Conservation (phyloP, 805 yeast species). For the Yamadazyma akitaensis region DNA sequence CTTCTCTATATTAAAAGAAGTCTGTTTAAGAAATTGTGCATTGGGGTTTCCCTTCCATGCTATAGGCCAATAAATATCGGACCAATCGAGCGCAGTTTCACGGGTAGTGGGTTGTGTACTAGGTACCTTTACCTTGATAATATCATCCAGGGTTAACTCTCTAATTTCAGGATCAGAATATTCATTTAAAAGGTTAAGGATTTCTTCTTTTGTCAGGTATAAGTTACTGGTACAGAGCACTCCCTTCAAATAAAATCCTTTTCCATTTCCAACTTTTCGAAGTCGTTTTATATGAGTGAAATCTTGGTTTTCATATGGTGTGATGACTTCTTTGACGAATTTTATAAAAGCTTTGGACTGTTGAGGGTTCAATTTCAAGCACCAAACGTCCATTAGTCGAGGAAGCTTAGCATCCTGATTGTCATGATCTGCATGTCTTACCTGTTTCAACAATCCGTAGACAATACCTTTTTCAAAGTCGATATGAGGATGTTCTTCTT, state of each 20-base stretch:
- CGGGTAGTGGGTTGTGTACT: constrained; percentile 63
- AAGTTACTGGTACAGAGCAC: constrained; percentile 45
- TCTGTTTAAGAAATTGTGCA: constrained; percentile 61
- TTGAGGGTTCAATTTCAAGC: constrained; percentile 41
- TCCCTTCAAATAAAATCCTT: constrained; percentile 25
- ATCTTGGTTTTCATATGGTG: constrained; percentile 23
- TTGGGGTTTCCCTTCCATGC: constrained; percentile 93
- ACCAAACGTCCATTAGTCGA: constrained; percentile 43
- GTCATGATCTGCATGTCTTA: constrained; percentile 26
- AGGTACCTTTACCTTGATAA: constrained; percentile 45
- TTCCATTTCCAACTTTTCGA: constrained; percentile 25
- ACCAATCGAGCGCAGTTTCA: constrained; percentile 66
- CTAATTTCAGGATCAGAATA: constrained; percentile 9
- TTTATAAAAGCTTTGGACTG: constrained; percentile 25
- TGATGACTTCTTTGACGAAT: constrained; percentile 25
- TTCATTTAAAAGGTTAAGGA: constrained; percentile 18
- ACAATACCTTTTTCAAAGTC: constrained; percentile 46
- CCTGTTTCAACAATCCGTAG: constrained; percentile 44
- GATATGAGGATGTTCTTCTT: constrained; percentile 25
- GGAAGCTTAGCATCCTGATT: constrained; percentile 19
- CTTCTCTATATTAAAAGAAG: constrained; percentile 44
- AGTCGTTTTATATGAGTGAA: constrained; percentile 55
- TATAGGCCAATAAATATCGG: constrained; percentile 74
- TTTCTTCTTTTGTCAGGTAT: constrained; percentile 21
- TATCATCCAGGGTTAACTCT: constrained; percentile 9